phyloP scores from a whole-genome alignment of 2,329 filamentous ascomycete genomes.

The Stachybotrys elegans region DNA sequence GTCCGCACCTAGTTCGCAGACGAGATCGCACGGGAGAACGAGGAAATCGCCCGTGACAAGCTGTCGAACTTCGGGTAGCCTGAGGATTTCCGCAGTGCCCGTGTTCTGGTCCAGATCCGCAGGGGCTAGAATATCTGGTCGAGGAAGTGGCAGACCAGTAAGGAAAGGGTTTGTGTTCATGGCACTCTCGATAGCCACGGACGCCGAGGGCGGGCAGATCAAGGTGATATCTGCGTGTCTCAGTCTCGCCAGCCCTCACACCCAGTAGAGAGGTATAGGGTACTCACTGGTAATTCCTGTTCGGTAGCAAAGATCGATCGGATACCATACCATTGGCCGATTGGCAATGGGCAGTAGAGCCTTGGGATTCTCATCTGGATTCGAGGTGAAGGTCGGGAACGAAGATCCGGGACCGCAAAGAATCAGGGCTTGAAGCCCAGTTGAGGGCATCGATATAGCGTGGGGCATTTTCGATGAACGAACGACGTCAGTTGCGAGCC shows the following conservation, averaged over 20 bases:
- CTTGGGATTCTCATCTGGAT: conserved; percentile 75
- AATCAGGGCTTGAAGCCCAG: conserved; percentile 77
- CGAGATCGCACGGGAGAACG: conserved; percentile 85
- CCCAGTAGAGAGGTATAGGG: background rate
- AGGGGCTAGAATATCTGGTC: conserved; percentile 72
- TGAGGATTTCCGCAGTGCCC: conserved; percentile 82
- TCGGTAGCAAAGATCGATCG: conserved; percentile 78
- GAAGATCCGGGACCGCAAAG: conserved; percentile 79
- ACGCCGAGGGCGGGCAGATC: conserved; percentile 60
- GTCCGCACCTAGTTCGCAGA: conserved; percentile 83
- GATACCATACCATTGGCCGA: conserved; percentile 85
- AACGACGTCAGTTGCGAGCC: too few species aligned
- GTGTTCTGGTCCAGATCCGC: conserved; percentile 73
- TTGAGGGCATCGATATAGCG: conserved; percentile 65
- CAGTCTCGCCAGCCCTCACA: background rate
- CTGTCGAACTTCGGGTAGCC: conserved; percentile 75
- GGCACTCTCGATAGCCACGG: conserved; percentile 61
- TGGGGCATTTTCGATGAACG: conserved; percentile 64
- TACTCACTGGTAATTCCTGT: conserved; percentile 68
- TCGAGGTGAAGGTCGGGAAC: conserved; percentile 77
- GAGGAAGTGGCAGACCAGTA: conserved; percentile 66
- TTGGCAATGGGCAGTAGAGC: conserved; percentile 79
- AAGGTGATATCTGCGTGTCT: conserved; percentile 51
- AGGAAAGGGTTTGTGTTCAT: conserved; percentile 74
- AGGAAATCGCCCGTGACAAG: conserved; percentile 81